These are phyloP conservation scores for Candida schatavii DNA, from an alignment of 805 yeast species.

Conservation along the genomic window DNA sequence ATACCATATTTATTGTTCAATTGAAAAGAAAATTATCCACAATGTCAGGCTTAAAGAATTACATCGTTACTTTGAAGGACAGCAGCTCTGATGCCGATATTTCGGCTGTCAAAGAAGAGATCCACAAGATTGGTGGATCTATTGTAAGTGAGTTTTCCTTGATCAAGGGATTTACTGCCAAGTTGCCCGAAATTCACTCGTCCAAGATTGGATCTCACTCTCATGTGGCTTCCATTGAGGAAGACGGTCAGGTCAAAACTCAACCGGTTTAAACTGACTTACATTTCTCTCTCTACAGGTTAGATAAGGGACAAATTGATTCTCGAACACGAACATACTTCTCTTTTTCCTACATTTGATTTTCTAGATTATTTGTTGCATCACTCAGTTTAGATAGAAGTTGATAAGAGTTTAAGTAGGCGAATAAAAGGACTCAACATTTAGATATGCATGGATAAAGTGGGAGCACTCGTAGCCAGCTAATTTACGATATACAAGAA, in stretches of 20 bases:
- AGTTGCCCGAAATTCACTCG: conserved; percentile 52
- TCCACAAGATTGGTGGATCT: conserved; percentile 55
- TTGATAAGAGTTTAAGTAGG: too few relatives aligned
- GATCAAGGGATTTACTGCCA: conserved; percentile 65
- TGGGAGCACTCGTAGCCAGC: too few relatives aligned
- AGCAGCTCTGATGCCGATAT: conserved; percentile 39
- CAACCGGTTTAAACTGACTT: conserved; percentile 13
- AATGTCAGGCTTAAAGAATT: conserved; percentile 27
- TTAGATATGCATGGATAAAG: too few relatives aligned
- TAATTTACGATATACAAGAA: too few relatives aligned
- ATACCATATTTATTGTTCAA: neutral
- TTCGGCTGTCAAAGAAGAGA: conserved; percentile 43
- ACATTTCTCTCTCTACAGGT: neutral
- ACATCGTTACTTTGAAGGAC: conserved; percentile 48
- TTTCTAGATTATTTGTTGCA: too few relatives aligned
- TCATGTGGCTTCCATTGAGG: conserved; percentile 59
- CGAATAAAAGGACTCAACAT: too few relatives aligned
- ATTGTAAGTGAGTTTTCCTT: conserved; percentile 59
- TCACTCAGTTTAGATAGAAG: too few relatives aligned
- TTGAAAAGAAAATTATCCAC: conserved; percentile 1
- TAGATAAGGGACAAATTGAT: too few relatives aligned
- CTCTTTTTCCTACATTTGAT: too few relatives aligned
- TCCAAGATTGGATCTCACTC: conserved; percentile 46
- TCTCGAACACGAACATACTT: too few relatives aligned
- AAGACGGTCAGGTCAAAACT: conserved; percentile 62